Conservation (phyloP, 2,329 filamentous ascomycete genomes). For the Ophiostoma tasmaniense region DNA sequence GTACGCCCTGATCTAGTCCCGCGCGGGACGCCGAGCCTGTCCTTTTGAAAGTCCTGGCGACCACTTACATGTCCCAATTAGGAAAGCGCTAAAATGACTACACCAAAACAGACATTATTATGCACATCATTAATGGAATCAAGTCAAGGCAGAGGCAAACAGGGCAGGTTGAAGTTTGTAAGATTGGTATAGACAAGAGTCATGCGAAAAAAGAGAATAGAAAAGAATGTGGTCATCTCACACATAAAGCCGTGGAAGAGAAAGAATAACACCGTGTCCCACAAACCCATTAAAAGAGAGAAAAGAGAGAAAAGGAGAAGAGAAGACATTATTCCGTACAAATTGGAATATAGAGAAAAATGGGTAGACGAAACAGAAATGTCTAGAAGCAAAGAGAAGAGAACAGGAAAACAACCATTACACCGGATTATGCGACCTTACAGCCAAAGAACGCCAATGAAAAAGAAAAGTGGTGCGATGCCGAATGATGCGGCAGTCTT, state of each 20-base stretch:
- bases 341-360: background rate
- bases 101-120: background rate
- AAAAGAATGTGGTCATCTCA: background rate
- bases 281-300: background rate
- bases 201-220: background rate
- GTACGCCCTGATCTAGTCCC: background rate
- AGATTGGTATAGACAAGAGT: background rate
- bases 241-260: background rate
- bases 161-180: background rate
- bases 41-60: background rate
- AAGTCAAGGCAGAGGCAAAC: background rate
- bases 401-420: background rate
- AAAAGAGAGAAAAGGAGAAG: too few relatives aligned
- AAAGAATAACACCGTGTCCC: background rate
- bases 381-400: background rate
- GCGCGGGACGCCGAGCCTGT: background rate
- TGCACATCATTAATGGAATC: too few relatives aligned
- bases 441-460: constrained; percentile 14
- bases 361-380: background rate
- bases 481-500: constrained; percentile 15
- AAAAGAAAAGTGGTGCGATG: constrained; percentile 12
- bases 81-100: background rate
- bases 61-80: background rate
- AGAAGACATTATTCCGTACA: background rate
- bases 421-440: constrained; percentile 4